Base-by-base conservation (phyloP, 148 eudicot genomes). In the Agrostemma githago region DNA sequence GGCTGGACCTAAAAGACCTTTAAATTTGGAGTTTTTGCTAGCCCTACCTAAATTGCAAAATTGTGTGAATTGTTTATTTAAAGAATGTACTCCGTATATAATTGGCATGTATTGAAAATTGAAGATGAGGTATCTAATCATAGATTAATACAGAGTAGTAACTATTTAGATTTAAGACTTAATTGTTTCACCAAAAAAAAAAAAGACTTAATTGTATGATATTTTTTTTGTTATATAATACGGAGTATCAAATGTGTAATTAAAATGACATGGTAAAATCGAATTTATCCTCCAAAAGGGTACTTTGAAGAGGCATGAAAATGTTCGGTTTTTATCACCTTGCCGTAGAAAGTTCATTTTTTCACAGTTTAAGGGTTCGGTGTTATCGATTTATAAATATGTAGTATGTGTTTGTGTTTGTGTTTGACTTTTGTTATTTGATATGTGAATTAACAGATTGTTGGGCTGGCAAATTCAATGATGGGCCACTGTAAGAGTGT, bases 381-480 rank as follows among this genome's bases (percentile, higher is more conserved):
- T 44, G 51, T 44, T 44, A 9, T 9, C 51, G 8, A 5, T 9
- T 44, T 17, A 44, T 7, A 44, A 42, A 76, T 68, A 39, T 75
- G 20, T 51, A 44, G 34, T 1, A 26, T 26, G 34, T 26, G 1
- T 26, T 26, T 26, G 34, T 26, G 34, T 53, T 62, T 80, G n/a
- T 71, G 11, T 7, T 16, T 57, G 68, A 41, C 42, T 6, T 38
- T 68, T 64, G 17, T 69, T 19, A 69, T 26, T n/a, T 69, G 59
- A n/a, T 5, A 51, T 61, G 48, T 60, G 70, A 58, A 26, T 37
- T 8, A 57, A 74, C 83, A 95, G 99, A 85, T 95, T 75, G 96
- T 90, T 70, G 99, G 99, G 62, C 78, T 96, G 85, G 96, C 99
- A n/a, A 90, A 87, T 77, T 96, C 96, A 42, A 96, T 96, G 97